Base-by-base conservation (phyloP, 139 green algal species). In the Chlamydomonas sphaeroides region DNA sequence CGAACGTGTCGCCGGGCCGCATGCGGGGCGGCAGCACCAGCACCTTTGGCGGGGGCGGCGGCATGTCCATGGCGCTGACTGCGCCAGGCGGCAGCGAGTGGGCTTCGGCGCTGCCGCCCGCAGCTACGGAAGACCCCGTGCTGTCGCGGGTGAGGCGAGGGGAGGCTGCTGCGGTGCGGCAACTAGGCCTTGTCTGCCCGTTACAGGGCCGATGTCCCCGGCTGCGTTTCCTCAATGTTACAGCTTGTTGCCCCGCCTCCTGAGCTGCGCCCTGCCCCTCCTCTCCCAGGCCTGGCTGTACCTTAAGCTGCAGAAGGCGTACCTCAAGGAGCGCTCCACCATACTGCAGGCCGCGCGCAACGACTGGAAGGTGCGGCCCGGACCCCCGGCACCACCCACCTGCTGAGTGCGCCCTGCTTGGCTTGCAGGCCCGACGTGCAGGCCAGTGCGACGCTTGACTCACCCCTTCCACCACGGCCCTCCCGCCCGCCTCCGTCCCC, bases 281-380 rank as follows among this genome's bases (percentile, higher is more conserved):
- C 18, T 48, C 14, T 3, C 30, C 38, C 77, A 84, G 77, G 77
- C 77, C 11, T 75, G 77, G 65, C 65, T 75, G 45, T 84, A 84
- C 48, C 65, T 84, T 3, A 84, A 84, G 63, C 63, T 84, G 77
- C 77, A 84, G 35, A 84, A 84, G 49, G 77, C 77, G 11, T 84
- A 84, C 48, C 77, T 84, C 18, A 84, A 84, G 65, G 77, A 84
- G 77, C 63, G 77, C 23, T 73, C 75, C 59, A 48, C 42, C 21
- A 82, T 82, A 25, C 75, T 82, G 42, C 61, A 72, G 32, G 75
- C 75, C 2, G 75, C 75, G 7, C 41, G 75, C 1, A 72, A 63
- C n/a, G 65, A 84, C 35, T 84, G 65, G 77, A 74, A 76, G 77
- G 77, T 84, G 32, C 5, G 59, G 18, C 14, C 45, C 11, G 45